These are phyloP conservation scores for Ascochyta koolunga DNA, from an alignment of 2,329 filamentous ascomycete species.

Conservation along the genomic window DNA sequence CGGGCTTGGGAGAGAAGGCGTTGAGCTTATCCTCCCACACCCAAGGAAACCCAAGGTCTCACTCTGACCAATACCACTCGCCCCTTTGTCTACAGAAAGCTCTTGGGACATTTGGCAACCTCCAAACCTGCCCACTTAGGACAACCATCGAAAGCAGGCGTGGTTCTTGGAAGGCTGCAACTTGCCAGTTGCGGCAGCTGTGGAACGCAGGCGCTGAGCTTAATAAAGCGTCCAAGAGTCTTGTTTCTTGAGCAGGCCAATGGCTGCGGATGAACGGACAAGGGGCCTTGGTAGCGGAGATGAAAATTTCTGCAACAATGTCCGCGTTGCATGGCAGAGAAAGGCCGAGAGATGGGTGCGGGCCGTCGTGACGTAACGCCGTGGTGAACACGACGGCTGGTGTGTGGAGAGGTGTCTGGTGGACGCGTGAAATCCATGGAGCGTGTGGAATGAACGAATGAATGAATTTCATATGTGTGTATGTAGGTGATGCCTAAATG, in stretches of 20 bases:
- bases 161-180: not conserved
- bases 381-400: not conserved
- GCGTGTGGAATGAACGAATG: not conserved
- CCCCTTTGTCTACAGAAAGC: too few species aligned
- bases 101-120: too few species aligned
- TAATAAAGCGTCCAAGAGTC: slow-evolving; percentile 9
- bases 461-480: too few species aligned
- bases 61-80: too few species aligned
- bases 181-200: not conserved
- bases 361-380: slow-evolving; percentile 1
- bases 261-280: not conserved
- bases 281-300: not conserved
- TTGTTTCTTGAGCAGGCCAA: slow-evolving; percentile 6
- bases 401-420: too few species aligned
- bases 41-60: too few species aligned
- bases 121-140: too few species aligned
- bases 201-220: slow-evolving; percentile 16
- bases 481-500: not conserved
- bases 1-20: too few species aligned
- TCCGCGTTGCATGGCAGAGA: not conserved
- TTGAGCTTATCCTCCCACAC: too few species aligned
- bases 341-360: slow-evolving; percentile 4
- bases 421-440: too few species aligned
- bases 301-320: not conserved
- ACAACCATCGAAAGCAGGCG: slow-evolving; percentile 4